phyloP scores from a whole-genome alignment of 1,284 basidiomycete genomes.

The Ceratobasidium sp. region DNA sequence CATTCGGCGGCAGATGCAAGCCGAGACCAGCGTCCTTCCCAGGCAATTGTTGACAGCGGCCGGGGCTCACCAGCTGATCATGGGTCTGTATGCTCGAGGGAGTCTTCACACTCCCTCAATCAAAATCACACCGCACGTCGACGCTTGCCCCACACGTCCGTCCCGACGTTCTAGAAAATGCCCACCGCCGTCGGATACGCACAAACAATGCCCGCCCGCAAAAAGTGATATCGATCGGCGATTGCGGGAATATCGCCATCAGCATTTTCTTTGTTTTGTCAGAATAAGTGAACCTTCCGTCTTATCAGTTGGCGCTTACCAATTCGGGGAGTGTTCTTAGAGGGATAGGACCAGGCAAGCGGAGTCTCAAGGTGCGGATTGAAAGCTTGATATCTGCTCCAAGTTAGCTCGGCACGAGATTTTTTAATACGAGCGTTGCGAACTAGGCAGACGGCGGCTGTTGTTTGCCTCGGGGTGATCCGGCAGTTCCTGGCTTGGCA shows the following conservation, averaged over 20 bases:
- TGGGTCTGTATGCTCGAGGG: background rate
- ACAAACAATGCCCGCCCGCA: slow-evolving; percentile 9
- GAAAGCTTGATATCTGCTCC: slow-evolving; percentile 7
- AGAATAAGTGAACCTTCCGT: background rate
- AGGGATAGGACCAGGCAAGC: background rate
- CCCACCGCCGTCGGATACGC: background rate
- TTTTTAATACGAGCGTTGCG: background rate
- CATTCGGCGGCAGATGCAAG: background rate
- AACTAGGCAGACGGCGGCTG: slow-evolving; percentile 6
- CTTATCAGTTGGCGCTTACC: background rate
- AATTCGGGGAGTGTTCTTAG: background rate
- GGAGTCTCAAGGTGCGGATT: slow-evolving; percentile 6
- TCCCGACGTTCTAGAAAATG: background rate
- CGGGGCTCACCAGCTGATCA: slow-evolving; percentile 18
- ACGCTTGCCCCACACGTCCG: background rate
- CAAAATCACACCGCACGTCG: background rate
- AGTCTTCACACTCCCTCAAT: background rate
- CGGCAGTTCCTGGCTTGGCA: no score
- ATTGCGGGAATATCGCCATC: slow-evolving; percentile 42
- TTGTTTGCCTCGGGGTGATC: slow-evolving; percentile 16
- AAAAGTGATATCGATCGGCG: slow-evolving; percentile 19
- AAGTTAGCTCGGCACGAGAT: background rate
- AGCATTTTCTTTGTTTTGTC: slow-evolving; percentile 5
- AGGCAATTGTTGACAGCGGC: slow-evolving; percentile 16
- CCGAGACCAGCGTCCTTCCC: slow-evolving; percentile 4